phyloP scores from a whole-genome alignment of 371 early-diverging fungal species.

The Saksenaea oblongispora region DNA sequence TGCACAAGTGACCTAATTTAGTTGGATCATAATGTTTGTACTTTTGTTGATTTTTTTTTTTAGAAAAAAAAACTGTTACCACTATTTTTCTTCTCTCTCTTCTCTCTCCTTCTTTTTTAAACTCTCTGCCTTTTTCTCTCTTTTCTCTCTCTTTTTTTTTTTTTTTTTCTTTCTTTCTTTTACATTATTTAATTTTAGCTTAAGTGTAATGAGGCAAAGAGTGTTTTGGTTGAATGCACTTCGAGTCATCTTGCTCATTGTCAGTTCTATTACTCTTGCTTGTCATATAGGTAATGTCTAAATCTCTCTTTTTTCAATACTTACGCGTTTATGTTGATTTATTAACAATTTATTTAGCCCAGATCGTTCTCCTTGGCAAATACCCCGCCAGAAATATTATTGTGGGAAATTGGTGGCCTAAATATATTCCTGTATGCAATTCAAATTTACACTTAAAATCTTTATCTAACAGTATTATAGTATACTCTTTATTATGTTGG shows the following conservation, averaged over 20 bases:
- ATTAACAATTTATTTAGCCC: constrained; percentile 17
- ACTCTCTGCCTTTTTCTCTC: neutral
- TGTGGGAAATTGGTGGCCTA: constrained; percentile 26
- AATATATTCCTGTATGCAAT: constrained; percentile 29
- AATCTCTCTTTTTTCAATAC: neutral
- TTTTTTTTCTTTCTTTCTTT: neutral
- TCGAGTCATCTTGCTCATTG: constrained; percentile 16
- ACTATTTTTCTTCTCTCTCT: neutral
- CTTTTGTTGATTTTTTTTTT: neutral
- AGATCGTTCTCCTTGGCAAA: constrained; percentile 26
- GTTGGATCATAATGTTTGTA: neutral
- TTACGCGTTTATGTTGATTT: neutral
- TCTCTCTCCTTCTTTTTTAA: neutral
- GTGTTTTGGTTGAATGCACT: constrained; percentile 20
- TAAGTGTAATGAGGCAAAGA: constrained; percentile 10
- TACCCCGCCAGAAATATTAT: neutral
- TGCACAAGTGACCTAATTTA: neutral
- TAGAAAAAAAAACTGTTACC: neutral
- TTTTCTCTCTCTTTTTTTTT: neutral
- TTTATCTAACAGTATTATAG: constrained; percentile 15
- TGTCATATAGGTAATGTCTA: constrained; percentile 22
- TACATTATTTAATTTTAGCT: neutral
- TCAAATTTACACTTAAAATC: neutral
- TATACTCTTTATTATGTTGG: constrained; percentile 47
- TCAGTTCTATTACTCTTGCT: constrained; percentile 18